Evolutionary conservation across 2,329 filamentous ascomycete genomes (phyloP), one percentile per base, ranked within the genome.

Genomic region (Bisporella sp.): DNA sequence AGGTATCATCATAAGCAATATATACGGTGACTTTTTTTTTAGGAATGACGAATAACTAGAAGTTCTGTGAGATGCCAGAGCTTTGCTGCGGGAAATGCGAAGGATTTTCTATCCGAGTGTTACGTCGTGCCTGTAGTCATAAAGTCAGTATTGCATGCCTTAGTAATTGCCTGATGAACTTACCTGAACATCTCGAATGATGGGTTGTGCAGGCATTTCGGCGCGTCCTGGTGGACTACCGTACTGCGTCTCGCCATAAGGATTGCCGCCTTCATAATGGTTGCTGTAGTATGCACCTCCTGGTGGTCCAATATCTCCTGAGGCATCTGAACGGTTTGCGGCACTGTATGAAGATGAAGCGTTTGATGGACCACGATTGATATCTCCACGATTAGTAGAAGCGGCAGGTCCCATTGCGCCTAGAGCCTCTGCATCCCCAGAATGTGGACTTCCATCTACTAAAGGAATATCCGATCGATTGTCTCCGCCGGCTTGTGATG

Each of bases 11-110:
- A 37, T 37, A 4, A 9, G 35, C 8, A 37, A 37, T 37, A 37
- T 37, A 37, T 44, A 40, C 48, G 48, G 42, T 51, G 49, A 58
- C 46, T 55, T 57, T 58, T 55, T 45, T 50, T 39, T 54, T 46
- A 39, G 33, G 33, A 13, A 41, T 47, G 43, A n/a, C 37, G 45
- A 45, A 35, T 37, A 8, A 37, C 59, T 80, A 97, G 63, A 99
- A 99, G 69, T 99, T 99, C 71, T 97, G 93, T 32, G 93, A 88
- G 62, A 99, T 96, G 52, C 93, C 93, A 39, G 89, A 89, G 62
- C 88, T 95, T 73, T 95, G 90, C 65, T 95, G 89, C 8, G 92
- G 91, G 63, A 88, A 95, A 55, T 93, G 87, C 42, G 87, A 81
- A 2, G 89, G 85, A 66, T 86, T 95, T 72, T 97, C 91, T 63